Conservation (phyloP, 441 rosid genomes). For the Jatropha podagrica region DNA sequence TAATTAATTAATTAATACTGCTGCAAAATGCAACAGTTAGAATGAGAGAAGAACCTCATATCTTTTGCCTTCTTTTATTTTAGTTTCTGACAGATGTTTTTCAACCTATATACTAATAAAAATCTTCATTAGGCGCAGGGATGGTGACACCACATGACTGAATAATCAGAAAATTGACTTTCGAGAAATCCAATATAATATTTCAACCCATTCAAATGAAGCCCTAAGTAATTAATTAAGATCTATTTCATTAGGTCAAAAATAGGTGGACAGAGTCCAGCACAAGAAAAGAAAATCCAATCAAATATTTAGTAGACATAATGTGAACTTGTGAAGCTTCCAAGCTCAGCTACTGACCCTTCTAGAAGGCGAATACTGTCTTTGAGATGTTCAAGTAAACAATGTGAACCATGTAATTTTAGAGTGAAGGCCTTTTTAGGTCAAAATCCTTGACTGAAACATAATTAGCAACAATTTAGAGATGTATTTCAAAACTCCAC, state of each 20-base stretch:
- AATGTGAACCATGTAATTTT: neutral
- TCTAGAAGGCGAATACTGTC: neutral
- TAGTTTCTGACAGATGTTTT: neutral
- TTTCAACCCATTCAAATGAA: neutral
- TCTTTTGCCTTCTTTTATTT: neutral
- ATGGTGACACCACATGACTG: slow-evolving; percentile 5
- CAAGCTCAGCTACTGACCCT: slow-evolving; percentile 4
- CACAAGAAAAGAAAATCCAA: neutral
- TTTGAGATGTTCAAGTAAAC: neutral
- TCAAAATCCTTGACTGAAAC: neutral
- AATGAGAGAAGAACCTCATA: neutral
- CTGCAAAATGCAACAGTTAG: neutral
- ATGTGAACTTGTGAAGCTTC: neutral
- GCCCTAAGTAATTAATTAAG: neutral
- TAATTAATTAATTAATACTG: neutral
- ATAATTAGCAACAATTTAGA: neutral
- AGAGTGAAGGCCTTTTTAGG: neutral
- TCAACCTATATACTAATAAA: slow-evolving; percentile 1
- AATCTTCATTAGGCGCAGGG: neutral
- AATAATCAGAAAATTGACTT: neutral
- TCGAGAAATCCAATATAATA: neutral
- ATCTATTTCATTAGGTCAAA: neutral
- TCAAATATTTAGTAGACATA: neutral
- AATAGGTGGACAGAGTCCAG: neutral
- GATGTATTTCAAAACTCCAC: neutral